Conservation (phyloP, 1,284 basidiomycete genomes). For the Amylostereum chailletii region DNA sequence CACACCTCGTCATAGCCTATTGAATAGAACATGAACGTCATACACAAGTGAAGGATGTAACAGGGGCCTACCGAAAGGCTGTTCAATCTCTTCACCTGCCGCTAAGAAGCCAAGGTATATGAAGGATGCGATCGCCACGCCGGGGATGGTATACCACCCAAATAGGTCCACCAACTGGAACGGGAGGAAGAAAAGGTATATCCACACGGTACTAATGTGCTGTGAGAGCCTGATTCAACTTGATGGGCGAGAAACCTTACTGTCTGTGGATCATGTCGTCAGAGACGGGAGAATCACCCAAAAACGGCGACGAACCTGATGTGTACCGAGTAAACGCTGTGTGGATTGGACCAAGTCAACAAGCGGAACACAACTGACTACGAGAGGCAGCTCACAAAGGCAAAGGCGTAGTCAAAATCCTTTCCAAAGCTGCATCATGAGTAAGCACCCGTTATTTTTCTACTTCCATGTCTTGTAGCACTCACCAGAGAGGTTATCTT, state of each 20-base stretch:
- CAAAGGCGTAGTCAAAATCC: constrained; percentile 52
- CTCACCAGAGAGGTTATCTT: constrained; percentile 44
- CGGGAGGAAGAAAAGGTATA: constrained; percentile 61
- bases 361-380: constrained; percentile 1
- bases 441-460: background rate
- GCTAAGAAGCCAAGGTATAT: constrained; percentile 61
- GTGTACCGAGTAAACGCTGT: constrained; percentile 52
- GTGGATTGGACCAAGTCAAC: constrained; percentile 1
- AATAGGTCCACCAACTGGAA: constrained; percentile 57
- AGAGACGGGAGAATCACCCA: background rate
- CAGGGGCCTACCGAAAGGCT: constrained; percentile 46
- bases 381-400: constrained; percentile 42
- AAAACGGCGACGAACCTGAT: constrained; percentile 29
- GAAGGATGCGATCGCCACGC: constrained; percentile 51
- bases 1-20: constrained; percentile 49
- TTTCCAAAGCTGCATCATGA: constrained; percentile 35
- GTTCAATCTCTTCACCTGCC: constrained; percentile 61
- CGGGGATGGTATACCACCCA: constrained; percentile 50
- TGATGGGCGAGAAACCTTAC: constrained; percentile 16
- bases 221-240: background rate
- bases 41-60: background rate
- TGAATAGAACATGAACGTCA: background rate
- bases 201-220: constrained; percentile 46
- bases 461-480: constrained; percentile 2
- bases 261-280: constrained; percentile 17